Percentiles rank a stretch among this genome's conserved stretches.
phyloP scores from a whole-genome alignment of 306 rosid species.

The Biancaea sappan region DNA sequence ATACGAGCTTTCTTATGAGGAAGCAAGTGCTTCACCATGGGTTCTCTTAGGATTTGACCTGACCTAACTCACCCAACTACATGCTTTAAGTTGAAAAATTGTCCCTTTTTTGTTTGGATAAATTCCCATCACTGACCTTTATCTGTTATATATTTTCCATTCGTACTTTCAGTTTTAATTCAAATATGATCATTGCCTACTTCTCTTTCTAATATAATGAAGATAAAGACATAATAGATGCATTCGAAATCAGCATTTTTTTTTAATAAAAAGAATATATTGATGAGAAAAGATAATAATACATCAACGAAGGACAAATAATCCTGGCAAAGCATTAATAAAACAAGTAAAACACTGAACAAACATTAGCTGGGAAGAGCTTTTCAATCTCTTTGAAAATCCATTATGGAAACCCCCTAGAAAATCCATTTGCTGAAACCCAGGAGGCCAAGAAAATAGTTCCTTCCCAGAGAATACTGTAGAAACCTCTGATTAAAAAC shows the following conservation, averaged over 20 bases:
- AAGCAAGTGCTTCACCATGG: background rate
- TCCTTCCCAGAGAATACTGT: background rate
- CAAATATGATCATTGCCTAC: background rate
- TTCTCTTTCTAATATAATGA: too few relatives aligned
- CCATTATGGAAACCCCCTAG: background rate
- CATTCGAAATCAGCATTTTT: background rate
- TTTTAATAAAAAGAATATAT: background rate
- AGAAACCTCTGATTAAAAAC: background rate
- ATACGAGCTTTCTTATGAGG: background rate
- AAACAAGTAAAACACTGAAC: background rate
- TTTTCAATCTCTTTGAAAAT: background rate
- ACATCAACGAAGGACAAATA: background rate
- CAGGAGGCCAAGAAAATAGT: background rate
- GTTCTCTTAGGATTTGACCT: slow-evolving; percentile 12
- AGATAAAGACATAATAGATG: background rate
- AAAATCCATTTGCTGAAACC: too few relatives aligned
- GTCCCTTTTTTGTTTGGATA: background rate
- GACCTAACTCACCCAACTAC: background rate
- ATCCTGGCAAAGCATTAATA: background rate
- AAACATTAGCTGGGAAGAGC: background rate
- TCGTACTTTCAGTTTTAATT: background rate
- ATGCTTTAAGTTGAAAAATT: background rate
- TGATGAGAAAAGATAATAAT: background rate
- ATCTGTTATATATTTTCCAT: background rate
- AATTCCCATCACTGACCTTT: background rate